Evolutionary conservation across 768 basidiomycete genomes (phyloP), one percentile per base, ranked within the genome.

Genomic region (Phaffia australis): DNA sequence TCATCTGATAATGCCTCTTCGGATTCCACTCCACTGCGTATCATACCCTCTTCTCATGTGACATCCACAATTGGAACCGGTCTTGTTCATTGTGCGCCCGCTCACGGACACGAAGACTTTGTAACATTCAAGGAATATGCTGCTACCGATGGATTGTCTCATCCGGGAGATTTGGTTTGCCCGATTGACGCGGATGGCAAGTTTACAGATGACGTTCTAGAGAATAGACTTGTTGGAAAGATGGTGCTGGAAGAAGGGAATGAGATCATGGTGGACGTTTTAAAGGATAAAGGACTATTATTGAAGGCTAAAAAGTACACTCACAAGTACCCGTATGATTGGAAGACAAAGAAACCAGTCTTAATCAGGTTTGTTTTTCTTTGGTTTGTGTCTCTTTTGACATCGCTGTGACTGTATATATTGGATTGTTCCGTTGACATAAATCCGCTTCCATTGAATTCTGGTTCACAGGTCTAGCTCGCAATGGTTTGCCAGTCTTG

Each of bases 401-500:
- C 11, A 42, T 11, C 11, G 35, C 35, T 42, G 11, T 11, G 11
- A 11, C 4, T 42, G 35, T 42, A 5, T 11, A 42, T 4, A 5
- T 42, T 42, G 35, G 4, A 42, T 4, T 42, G n/a, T 54, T 30
- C 16, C 16, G 9, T 54, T 54, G 15, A 54, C 52, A 54, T 54
- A 42, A 11, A 42, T 42, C 6, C 11, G 6, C 35, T 42, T 42
- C 11, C 35, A 42, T 42, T 42, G 4, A 11, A 11, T 42, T 42
- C 11, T 42, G 35, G 35, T 42, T 11, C 16, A 7, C 70, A 89
- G 89, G 19, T 89, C 92, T 0, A 97, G 93, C 1, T 89, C 88
- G 0, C 94, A 98, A 71, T 99, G 94, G 94, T 99, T 99, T 73
- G 91, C 93, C 3, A 88, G 94, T 73, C 78, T 98, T 27, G 88